phyloP scores from a whole-genome alignment of 257 asterid genomes.

The Solanum clarkiae region DNA sequence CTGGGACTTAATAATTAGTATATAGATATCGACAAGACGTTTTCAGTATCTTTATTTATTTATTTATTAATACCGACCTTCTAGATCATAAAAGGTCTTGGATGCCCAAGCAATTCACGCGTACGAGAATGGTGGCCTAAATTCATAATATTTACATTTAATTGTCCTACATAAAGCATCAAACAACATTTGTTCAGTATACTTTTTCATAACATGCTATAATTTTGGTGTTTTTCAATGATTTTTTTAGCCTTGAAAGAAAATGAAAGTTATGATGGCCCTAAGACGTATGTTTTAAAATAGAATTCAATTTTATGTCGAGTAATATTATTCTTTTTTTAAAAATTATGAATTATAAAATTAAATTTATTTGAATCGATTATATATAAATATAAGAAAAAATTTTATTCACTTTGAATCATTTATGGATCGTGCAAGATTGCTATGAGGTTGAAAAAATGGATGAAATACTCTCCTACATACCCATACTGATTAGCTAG shows the following conservation, averaged over 20 bases:
- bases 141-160: neutral
- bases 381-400: no score
- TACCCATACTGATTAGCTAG: neutral
- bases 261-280: neutral
- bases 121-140: neutral
- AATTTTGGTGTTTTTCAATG: neutral
- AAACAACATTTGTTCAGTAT: neutral
- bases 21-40: neutral
- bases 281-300: neutral
- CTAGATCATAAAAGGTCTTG: neutral
- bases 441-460: neutral
- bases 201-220: neutral
- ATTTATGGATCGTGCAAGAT: neutral
- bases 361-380: neutral
- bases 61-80: neutral
- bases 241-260: neutral
- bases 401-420: neutral
- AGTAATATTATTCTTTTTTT: neutral
- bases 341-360: neutral
- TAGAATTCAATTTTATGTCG: neutral
- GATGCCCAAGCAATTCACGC: slow-evolving; percentile 2
- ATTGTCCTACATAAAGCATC: neutral
- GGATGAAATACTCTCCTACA: no score
- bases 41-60: neutral
- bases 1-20: neutral